These are phyloP conservation scores for Medicago truncatula DNA, from an alignment of 306 rosid species.

Conservation along the genomic window DNA sequence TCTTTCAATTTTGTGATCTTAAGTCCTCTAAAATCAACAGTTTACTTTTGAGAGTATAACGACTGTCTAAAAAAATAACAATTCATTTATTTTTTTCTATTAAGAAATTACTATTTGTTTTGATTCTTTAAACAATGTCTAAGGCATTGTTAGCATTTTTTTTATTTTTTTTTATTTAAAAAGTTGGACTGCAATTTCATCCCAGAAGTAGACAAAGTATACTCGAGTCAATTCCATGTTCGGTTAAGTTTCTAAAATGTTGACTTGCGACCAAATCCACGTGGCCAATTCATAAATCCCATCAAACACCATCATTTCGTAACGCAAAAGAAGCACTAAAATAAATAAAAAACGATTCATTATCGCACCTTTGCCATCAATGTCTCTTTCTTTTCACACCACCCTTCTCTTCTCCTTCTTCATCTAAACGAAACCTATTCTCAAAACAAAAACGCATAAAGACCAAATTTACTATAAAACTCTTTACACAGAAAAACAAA, in stretches of 20 bases:
- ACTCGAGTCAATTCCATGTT: not conserved
- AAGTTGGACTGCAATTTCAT: too few species aligned
- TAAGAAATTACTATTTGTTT: too few species aligned
- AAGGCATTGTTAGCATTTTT: too few species aligned
- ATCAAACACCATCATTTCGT: slow-evolving; percentile 47
- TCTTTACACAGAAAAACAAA: not conserved
- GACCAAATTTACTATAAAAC: not conserved
- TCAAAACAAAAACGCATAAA: not conserved
- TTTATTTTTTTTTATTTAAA: too few species aligned
- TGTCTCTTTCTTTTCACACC: slow-evolving; percentile 1
- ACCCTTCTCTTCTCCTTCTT: not conserved
- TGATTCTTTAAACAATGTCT: too few species aligned
- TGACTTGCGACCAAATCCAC: slow-evolving; percentile 42
- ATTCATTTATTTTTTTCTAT: too few species aligned
- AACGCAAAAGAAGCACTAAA: not conserved
- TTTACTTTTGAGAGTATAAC: too few species aligned
- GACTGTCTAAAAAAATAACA: too few species aligned
- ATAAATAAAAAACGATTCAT: slow-evolving; percentile 47
- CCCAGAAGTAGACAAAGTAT: too few species aligned
- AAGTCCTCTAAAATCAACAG: too few species aligned
- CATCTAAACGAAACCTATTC: not conserved
- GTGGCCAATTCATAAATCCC: slow-evolving; percentile 44
- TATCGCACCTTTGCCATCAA: slow-evolving; percentile 51
- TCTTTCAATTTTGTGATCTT: too few species aligned
- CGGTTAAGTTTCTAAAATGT: not conserved